Evolutionary conservation across 2,329 filamentous ascomycete genomes (phyloP).

Genomic region (Fusarium gaditjirri): DNA sequence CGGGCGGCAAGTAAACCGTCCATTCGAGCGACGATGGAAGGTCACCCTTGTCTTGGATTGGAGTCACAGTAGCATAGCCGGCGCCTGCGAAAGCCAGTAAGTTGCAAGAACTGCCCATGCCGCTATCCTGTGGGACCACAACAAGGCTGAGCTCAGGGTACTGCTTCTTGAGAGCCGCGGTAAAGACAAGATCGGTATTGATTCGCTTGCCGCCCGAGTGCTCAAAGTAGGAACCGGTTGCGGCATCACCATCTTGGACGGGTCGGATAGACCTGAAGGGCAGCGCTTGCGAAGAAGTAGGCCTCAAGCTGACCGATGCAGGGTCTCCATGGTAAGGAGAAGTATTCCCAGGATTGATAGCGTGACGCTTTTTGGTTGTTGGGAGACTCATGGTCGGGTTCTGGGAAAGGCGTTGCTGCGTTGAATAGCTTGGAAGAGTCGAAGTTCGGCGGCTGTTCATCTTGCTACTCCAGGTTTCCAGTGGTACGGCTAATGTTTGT

Average conservation of each 20-base stretch:
- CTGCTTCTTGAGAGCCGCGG: background rate
- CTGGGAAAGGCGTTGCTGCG: background rate
- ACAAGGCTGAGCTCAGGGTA: background rate
- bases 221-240: background rate
- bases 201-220: background rate
- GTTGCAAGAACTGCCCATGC: background rate
- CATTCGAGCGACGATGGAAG: background rate
- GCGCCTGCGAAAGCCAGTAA: background rate
- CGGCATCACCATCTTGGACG: background rate
- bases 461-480: accelerated
- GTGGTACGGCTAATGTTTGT: accelerated
- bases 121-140: background rate
- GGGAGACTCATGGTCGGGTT: background rate
- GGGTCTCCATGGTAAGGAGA: no score
- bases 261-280: accelerated
- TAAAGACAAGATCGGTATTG: background rate
- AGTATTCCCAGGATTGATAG: accelerated
- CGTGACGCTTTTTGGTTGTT: accelerated
- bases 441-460: background rate
- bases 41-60: background rate
- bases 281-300: background rate
- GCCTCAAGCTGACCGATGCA: accelerated
- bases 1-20: background rate
- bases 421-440: background rate
- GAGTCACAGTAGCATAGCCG: background rate